Evolutionary conservation across 257 asterid species (phyloP).

Genomic region (Nyctanthes arbortristis): DNA sequence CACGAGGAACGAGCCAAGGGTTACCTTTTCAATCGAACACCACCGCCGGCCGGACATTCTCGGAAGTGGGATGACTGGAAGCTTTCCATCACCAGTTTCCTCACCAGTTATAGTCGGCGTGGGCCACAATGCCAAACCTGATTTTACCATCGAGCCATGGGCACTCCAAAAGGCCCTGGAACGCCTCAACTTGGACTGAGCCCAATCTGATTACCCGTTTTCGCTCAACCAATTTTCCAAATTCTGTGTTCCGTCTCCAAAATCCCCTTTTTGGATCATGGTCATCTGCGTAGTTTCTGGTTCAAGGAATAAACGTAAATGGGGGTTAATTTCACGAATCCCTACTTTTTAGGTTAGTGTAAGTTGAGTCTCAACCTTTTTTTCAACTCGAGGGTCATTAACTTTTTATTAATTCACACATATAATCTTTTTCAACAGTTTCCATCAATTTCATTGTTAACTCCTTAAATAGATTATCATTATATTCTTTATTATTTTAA

Average conservation of each 20-base stretch:
- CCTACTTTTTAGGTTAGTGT: no score
- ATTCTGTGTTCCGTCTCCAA: background rate
- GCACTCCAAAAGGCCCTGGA: conserved; percentile 50
- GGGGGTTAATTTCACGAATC: no score
- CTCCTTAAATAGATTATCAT: no score
- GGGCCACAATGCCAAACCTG: conserved; percentile 53
- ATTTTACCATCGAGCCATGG: conserved; percentile 53
- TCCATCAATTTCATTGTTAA: no score
- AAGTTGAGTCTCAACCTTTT: no score
- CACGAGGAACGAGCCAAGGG: conserved; percentile 68
- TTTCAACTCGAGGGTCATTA: no score
- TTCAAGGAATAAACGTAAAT: background rate
- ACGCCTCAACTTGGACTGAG: conserved; percentile 39
- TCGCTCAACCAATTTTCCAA: background rate
- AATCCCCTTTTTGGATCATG: background rate
- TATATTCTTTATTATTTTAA: no score
- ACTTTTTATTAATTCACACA: no score
- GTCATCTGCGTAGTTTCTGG: background rate
- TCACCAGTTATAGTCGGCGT: conserved; percentile 49
- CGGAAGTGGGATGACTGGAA: conserved; percentile 62
- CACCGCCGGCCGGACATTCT: conserved; percentile 58
- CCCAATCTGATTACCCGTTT: conserved; percentile 3
- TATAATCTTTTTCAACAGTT: no score
- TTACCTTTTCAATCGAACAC: conserved; percentile 59
- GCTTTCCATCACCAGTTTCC: conserved; percentile 48